These are phyloP conservation scores for Acmispon strigosus DNA, from an alignment of 306 rosid genomes.

Conservation along the genomic window DNA sequence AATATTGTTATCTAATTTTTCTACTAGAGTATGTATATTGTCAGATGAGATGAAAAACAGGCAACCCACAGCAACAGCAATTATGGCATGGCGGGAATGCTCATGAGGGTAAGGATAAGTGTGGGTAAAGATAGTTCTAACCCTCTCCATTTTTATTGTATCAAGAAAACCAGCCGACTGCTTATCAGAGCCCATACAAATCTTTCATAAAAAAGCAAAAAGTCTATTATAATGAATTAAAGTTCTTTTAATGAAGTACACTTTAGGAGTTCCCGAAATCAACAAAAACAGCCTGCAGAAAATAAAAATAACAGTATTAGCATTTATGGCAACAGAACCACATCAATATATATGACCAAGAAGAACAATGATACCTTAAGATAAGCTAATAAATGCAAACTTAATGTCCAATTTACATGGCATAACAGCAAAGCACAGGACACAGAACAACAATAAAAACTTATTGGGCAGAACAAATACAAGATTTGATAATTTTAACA, in stretches of 20 bases:
- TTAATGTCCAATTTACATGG: neutral
- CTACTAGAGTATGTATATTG: conserved; percentile 84
- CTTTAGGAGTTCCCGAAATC: conserved; percentile 25
- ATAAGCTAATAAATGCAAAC: neutral
- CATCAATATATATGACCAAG: neutral
- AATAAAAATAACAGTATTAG: neutral
- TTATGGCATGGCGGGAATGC: conserved; percentile 95
- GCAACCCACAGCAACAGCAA: conserved; percentile 93
- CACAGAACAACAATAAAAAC: neutral
- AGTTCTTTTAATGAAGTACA: conserved; percentile 21
- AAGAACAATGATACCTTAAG: conserved; percentile 6
- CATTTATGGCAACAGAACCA: neutral
- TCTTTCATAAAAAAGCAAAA: neutral
- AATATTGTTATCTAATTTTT: conserved; percentile 83
- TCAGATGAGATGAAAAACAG: conserved; percentile 95
- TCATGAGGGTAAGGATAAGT: conserved; percentile 92
- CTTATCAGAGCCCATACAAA: conserved; percentile 47
- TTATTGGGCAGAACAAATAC: neutral
- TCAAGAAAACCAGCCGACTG: conserved; percentile 62
- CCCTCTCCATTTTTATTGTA: conserved; percentile 81
- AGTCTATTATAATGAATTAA: conserved; percentile 3
- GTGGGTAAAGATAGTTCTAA: conserved; percentile 74
- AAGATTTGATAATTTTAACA: neutral
- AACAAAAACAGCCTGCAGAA: conserved; percentile 32
- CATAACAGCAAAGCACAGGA: neutral